phyloP scores from a whole-genome alignment of 345 rosid genomes.

The Chamaenerion angustifolium region DNA sequence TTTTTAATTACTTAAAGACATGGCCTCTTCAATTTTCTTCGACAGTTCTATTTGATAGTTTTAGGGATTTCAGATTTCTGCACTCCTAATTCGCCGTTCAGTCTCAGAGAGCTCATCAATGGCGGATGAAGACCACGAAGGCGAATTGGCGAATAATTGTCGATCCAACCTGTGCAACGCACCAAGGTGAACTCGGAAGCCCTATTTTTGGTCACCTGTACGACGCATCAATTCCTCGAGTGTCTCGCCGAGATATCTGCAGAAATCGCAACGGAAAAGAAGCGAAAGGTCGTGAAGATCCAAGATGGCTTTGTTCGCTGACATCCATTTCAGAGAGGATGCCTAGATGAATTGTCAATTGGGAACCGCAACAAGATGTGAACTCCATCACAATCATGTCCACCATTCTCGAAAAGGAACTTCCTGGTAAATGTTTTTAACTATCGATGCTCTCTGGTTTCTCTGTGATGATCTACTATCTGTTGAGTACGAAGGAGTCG shows the following conservation, averaged over 20 bases:
- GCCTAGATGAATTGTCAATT: constrained; percentile 64
- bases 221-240: constrained; percentile 58
- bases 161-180: constrained; percentile 29
- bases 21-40: too few species aligned
- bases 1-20: too few species aligned
- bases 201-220: constrained; percentile 39
- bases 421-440: constrained; percentile 36
- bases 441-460: not conserved
- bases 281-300: constrained; percentile 14
- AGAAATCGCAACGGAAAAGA: constrained; percentile 50
- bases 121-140: constrained; percentile 40
- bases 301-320: constrained; percentile 60
- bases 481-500: too few species aligned
- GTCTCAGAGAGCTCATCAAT: constrained; percentile 15
- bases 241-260: constrained; percentile 62
- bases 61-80: too few species aligned
- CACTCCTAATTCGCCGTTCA: too few species aligned
- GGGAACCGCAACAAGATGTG: too few species aligned
- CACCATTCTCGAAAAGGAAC: constrained; percentile 39
- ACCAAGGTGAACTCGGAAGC: constrained; percentile 83
- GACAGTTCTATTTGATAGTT: too few species aligned
- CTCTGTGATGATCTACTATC: not conserved
- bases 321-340: constrained; percentile 69
- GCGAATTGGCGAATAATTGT: constrained; percentile 3
- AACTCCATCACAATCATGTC: constrained; percentile 51